A percentile compares a stretch with the other conserved stretches of the same genome.
Evolutionary conservation across 306 rosid species (phyloP).

Genomic region (Trifolium pratense): DNA sequence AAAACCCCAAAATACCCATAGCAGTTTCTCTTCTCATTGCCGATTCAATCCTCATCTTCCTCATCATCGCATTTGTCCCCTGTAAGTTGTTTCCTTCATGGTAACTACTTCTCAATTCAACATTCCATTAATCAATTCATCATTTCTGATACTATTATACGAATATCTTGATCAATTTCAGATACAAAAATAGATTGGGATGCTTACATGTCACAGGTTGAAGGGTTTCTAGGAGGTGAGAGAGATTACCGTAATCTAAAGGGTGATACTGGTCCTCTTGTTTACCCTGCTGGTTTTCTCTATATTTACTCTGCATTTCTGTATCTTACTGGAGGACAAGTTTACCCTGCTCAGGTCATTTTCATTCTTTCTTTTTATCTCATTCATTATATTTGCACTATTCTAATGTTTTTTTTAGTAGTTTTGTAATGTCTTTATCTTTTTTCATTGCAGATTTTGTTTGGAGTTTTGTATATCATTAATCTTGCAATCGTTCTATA

Average conservation of each 20-base stretch:
- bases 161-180: slow-evolving; percentile 35
- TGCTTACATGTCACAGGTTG: slow-evolving; percentile 95
- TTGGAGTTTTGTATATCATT: slow-evolving; percentile 71
- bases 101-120: slow-evolving; percentile 5
- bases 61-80: slow-evolving; percentile 77
- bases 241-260: slow-evolving; percentile 77
- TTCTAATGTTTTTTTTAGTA: slow-evolving; percentile 8
- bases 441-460: slow-evolving; percentile 69
- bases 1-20: slow-evolving; percentile 53
- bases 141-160: neutral
- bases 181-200: slow-evolving; percentile 99
- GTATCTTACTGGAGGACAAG: slow-evolving; percentile 66
- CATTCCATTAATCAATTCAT: neutral
- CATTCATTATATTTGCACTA: neutral
- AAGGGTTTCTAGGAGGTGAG: slow-evolving; percentile 82
- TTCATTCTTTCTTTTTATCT: neutral
- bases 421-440: slow-evolving; percentile 8
- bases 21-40: slow-evolving; percentile 59
- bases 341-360: slow-evolving; percentile 82
- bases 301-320: slow-evolving; percentile 78
- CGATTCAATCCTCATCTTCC: slow-evolving; percentile 65
- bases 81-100: slow-evolving; percentile 50
- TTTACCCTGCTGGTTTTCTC: slow-evolving; percentile 91
- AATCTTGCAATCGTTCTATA: slow-evolving; percentile 72
- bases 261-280: slow-evolving; percentile 98